These are phyloP conservation scores for Pichia sp. DNA, from an alignment of 1,139 yeast genomes.

Conservation along the genomic window DNA sequence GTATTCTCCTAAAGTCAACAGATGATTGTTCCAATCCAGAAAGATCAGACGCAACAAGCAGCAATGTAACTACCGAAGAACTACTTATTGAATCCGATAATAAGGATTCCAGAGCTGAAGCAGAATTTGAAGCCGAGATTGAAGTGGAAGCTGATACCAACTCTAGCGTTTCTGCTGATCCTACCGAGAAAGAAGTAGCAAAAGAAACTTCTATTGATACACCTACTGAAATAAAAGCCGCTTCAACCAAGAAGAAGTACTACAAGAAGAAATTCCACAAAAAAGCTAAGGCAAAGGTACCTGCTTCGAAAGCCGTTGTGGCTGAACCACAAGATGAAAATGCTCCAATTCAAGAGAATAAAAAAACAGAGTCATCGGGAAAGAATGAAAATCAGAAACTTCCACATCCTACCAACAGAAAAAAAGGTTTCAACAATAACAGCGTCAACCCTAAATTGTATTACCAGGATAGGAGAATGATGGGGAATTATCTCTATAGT, in stretches of 20 bases:
- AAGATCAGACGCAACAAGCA: background rate
- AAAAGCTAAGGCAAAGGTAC: background rate
- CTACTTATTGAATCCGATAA: background rate
- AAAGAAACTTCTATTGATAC: background rate
- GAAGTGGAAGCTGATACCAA: background rate
- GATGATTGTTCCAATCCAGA: background rate
- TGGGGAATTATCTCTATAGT: background rate
- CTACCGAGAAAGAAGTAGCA: background rate
- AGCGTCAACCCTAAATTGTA: background rate
- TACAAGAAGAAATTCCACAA: slow-evolving; percentile 1
- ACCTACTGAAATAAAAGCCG: background rate
- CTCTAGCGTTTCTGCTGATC: background rate
- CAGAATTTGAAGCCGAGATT: background rate
- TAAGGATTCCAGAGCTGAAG: background rate
- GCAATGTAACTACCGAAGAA: background rate
- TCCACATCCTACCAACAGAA: background rate
- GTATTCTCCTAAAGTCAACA: background rate
- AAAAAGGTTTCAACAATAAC: background rate
- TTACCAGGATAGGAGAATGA: background rate
- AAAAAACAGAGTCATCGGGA: background rate
- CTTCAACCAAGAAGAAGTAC: slow-evolving; percentile 1
- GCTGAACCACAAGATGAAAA: background rate
- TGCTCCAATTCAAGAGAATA: background rate
- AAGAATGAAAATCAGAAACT: background rate
- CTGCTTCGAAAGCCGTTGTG: background rate